Evolutionary conservation across 2,329 filamentous ascomycete genomes (phyloP), one percentile per base, ranked within the genome.

Genomic region (Diaporthe batatas): DNA sequence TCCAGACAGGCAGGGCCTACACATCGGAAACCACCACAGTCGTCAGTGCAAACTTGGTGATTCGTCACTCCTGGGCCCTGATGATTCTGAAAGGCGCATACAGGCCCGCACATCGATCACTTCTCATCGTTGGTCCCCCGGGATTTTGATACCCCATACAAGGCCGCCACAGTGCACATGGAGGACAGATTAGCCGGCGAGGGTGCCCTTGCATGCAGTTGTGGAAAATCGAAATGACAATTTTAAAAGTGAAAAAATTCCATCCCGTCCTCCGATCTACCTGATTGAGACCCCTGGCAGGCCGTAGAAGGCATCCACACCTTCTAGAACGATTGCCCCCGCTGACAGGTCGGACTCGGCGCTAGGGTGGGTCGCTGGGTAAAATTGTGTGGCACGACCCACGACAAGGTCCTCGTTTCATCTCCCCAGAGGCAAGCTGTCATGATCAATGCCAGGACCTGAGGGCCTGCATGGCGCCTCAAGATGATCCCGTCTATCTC

Each of bases 301-400:
- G 47, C 47, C 14, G 16, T 53, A 21, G 70, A 67, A 74, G 55
- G 49, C 57, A 65, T 68, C 72, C 65, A 70, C 70, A 65, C 57
- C 70, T 72, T 74, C 73, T 70, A 72, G 73, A 74, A 74, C 65
- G 64, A 74, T 74, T 74, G 42, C 49, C 62, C 62, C 62, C 47
- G 57, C 70, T 72, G 39, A 62, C 32, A 53, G 67, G 71, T 64
- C 65, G 18, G 44, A 39, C 29, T 64, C 21, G 72, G 44, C 53
- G 49, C 44, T 29, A 53, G 44, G 32, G 57, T 70, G 73, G 70
- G 44, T 59, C 57, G 70, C 70, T 53, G 39, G 59, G 58, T 53
- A 72, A 72, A 68, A 70, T 39, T 54, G 57, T 70, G 57, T 72
- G 57, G 47, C 65, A 44, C 51, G 70, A 69, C 70, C 69, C 72